Percentiles rank a stretch among this genome's conserved stretches.
phyloP scores from a whole-genome alignment of 2,329 filamentous ascomycete species.

The Arthrinium phaeospermum region DNA sequence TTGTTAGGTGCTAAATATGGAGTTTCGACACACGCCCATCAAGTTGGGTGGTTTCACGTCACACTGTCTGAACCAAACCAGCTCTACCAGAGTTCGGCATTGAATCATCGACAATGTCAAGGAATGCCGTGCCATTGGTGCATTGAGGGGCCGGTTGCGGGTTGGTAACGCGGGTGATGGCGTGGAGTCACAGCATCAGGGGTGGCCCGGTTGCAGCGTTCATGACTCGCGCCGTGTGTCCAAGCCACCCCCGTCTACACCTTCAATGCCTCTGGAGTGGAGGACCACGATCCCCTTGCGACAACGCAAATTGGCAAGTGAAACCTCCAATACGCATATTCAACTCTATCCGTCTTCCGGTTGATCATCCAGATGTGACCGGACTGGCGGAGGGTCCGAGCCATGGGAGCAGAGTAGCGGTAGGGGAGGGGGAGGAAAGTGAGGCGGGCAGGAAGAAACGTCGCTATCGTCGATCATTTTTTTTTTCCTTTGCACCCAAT shows the following conservation, averaged over 20 bases:
- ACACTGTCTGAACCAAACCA: not conserved
- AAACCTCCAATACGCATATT: conserved; percentile 1
- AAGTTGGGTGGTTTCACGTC: not conserved
- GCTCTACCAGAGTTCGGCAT: not conserved
- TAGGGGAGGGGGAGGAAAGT: not conserved
- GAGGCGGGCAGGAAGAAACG: not conserved
- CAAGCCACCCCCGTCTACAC: not conserved
- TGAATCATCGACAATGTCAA: not conserved
- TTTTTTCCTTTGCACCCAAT: not conserved
- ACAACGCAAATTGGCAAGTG: not conserved
- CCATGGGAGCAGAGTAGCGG: not conserved
- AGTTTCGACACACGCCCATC: not conserved
- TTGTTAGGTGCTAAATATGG: not conserved
- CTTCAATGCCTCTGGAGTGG: not conserved
- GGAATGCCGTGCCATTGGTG: not conserved
- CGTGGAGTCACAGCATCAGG: not conserved
- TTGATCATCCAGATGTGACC: conserved; percentile 4
- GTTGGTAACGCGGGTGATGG: not conserved
- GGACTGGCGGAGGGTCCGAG: not conserved
- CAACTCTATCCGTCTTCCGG: not conserved
- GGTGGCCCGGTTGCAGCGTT: not conserved
- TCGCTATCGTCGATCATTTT: not conserved
- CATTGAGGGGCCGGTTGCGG: not conserved
- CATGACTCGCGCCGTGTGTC: conserved; percentile 10
- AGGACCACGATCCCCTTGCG: not conserved